Evolutionary conservation across 345 rosid species (phyloP), one percentile per base, ranked within the genome.

Genomic region (Lepidium aucheri): DNA sequence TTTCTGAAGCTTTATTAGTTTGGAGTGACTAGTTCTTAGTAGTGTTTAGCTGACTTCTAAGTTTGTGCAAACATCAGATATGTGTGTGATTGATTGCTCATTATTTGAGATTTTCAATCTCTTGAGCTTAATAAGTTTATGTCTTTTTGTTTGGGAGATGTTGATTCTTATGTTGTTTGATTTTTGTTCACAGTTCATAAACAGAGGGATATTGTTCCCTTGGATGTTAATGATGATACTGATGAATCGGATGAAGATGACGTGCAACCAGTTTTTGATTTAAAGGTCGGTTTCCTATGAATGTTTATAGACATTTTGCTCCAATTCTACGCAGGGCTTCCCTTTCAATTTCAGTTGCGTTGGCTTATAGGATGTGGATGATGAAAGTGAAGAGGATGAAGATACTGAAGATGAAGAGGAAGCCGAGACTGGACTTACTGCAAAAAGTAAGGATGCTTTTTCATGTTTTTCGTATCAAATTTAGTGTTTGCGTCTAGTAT

Each of bases 181-280:
- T 33, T 58, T 50, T 10, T 59, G 20, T 45, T 42, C 53, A 68
- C 78, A 94, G 97, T 90, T 85, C 97, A 88, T 70, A 94, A 86
- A 68, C 86, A 88, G 73, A 80, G 96, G 60, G 91, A 88, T 74
- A 70, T 90, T 59, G 84, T 94, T 75, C 90, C 92, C 2, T 78
- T 90, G 43, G 80, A 84, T 71, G 38, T 85, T 22, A 79, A 85
- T 60, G 82, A 62, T 69, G 89, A 81, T 77, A 76, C 53, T 57
- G 85, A 68, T 64, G 87, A 72, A n/a, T 84, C 90, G 0, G 87
- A 80, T 80, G 90, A 81, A 30, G 95, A 90, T 77, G 80, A 78
- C 18, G 97, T 79, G 60, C 79, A 80, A 30, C 96, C 92, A 0
- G 87, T 94, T 71, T 81, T 89, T 68, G 86, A 83, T 75, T 64